Base-by-base conservation (phyloP, 1,139 yeast species). In the Candida tropicalis region DNA sequence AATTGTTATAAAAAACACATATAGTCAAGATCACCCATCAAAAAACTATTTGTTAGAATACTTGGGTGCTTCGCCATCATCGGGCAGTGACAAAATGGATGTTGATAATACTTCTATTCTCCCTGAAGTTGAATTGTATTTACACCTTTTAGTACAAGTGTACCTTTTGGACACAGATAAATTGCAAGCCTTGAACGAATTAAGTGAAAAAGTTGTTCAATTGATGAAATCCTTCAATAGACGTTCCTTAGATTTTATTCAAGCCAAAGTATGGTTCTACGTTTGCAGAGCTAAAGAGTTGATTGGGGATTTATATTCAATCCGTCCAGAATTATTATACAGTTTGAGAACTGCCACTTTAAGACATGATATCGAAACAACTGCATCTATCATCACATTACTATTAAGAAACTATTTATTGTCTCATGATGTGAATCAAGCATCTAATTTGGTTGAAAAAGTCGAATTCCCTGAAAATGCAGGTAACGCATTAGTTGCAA, bases 211-310 rank as follows among this genome's bases (percentile, higher is more conserved):
- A 24, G 77, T 86, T 13, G 75, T 93, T 39, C 65, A 64, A 11
- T 71, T 83, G 25, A 66, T 89, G 60, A 75, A 78, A 45, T 63
- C 75, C 16, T 85, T 84, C 67, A 90, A 90, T 64, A 81, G 88
- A 52, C 81, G 98, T 54, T 80, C 95, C 3, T 70, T 93, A 52
- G 99, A 95, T 63, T 82, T 87, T 56, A 77, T 95, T 49, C 84
- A 84, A 51, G 95, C 98, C 11, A 93, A 91, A 63, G 76, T 87
- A 49, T 95, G 99, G 98, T 95, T 91, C 62, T 93, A 89, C 68
- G 79, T 89, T 52, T 78, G 85, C 38, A 80, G 96, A 63, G 80
- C 91, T 4, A 81, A 82, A 53, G 99, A 93, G 67, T 68, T 84
- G 48, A 60, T 71, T 35, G 77, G 76, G 39, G 84, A 84, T 54